These are phyloP conservation scores for Kodamaea sagamina DNA, from an alignment of 805 yeast genomes.

Conservation along the genomic window DNA sequence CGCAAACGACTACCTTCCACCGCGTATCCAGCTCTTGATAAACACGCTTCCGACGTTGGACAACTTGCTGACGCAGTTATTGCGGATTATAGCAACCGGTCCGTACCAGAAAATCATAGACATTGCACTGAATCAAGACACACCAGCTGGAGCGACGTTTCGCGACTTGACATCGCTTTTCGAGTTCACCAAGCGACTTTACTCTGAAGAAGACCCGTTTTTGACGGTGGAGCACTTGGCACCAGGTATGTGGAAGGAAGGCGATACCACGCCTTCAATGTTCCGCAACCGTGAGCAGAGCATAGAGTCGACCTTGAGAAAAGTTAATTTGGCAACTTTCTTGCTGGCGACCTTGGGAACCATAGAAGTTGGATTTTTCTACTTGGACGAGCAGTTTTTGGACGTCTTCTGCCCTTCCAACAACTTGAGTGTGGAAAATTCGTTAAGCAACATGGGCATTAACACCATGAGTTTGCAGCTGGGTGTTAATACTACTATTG, in stretches of 20 bases:
- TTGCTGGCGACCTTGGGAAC: conserved; percentile 84
- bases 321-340: conserved; percentile 86
- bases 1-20: conserved; percentile 57
- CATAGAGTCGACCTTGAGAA: conserved; percentile 66
- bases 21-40: conserved; percentile 63
- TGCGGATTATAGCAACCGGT: conserved; percentile 69
- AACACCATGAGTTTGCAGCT: conserved; percentile 36
- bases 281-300: conserved; percentile 63
- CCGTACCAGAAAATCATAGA: conserved; percentile 77
- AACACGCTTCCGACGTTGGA: conserved; percentile 77
- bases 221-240: conserved; percentile 68
- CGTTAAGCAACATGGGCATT: conserved; percentile 38
- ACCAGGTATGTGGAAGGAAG: conserved; percentile 69
- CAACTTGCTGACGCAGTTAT: conserved; percentile 76
- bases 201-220: conserved; percentile 71
- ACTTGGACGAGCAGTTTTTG: conserved; percentile 79
- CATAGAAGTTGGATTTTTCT: conserved; percentile 83
- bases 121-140: conserved; percentile 63
- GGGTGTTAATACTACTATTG: conserved; percentile 34
- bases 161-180: conserved; percentile 72
- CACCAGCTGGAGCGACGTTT: conserved; percentile 66
- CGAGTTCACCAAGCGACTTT: conserved; percentile 72
- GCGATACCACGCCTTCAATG: conserved; percentile 57
- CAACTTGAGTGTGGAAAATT: conserved; percentile 51
- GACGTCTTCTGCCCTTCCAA: conserved; percentile 84